Conservation (phyloP, 2,329 filamentous ascomycete genomes). For the Ophiostoma sp. region DNA sequence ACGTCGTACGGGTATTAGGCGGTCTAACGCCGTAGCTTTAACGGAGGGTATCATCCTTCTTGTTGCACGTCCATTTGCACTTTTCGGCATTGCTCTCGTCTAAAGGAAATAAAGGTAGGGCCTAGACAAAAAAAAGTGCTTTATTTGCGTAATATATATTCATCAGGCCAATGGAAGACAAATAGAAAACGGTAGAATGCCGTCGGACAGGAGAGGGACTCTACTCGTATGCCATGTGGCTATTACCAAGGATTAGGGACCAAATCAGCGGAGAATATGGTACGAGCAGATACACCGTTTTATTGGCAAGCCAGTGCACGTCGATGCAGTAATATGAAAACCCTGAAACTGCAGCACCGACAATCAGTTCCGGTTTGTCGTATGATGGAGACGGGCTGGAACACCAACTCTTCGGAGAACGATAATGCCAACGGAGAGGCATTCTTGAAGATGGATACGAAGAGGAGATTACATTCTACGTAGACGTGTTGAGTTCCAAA, state of each 20-base stretch:
- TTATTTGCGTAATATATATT: not conserved
- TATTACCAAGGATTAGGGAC: not conserved
- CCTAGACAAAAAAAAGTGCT: not conserved
- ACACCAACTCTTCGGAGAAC: no score
- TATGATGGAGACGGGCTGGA: no score
- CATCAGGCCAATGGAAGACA: not conserved
- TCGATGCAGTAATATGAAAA: not conserved
- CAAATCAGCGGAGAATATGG: not conserved
- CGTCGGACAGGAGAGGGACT: not conserved
- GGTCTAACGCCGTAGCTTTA: not conserved
- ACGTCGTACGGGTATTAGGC: not conserved
- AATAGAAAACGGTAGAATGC: conserved; percentile 3
- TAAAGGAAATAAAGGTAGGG: conserved; percentile 1
- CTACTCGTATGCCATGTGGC: conserved; percentile 16
- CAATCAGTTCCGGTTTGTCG: not conserved
- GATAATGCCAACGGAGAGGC: not conserved
- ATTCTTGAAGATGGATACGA: not conserved
- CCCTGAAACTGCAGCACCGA: not conserved
- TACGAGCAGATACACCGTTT: not conserved
- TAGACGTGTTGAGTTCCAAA: not conserved
- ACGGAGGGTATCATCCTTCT: not conserved
- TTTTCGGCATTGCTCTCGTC: not conserved
- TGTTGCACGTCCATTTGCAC: not conserved
- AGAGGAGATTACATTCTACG: not conserved
- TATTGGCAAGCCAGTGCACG: not conserved